Conservation (phyloP, 176 grass and related monocot genomes). For the Typha latifolia region DNA sequence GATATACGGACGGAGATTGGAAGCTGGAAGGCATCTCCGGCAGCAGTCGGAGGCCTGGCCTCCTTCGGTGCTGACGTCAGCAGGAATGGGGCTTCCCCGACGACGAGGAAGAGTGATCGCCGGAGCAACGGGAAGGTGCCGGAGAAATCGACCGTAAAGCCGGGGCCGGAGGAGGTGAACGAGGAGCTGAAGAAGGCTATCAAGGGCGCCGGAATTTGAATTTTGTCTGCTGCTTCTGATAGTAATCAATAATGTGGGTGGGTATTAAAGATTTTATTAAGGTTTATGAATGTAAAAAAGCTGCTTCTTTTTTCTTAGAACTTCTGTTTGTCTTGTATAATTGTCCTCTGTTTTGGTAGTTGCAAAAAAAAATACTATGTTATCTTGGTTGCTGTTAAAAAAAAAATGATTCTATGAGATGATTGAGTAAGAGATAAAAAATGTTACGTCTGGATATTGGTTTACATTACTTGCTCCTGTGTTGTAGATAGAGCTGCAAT, state of each 20-base stretch:
- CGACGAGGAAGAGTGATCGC: constrained; percentile 13
- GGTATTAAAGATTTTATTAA: not conserved
- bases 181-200: constrained; percentile 45
- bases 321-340: not conserved
- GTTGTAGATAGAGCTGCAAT: too few relatives aligned
- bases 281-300: not conserved
- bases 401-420: not conserved
- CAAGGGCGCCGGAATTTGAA: not conserved
- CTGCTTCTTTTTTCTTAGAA: not conserved
- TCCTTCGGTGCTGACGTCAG: not conserved
- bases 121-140: constrained; percentile 5
- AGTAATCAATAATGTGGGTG: not conserved
- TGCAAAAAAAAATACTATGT: not conserved
- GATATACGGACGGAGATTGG: constrained; percentile 50
- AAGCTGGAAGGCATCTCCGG: constrained; percentile 1
- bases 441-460: too few relatives aligned
- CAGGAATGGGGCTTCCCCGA: not conserved
- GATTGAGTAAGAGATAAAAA: too few relatives aligned
- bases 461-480: too few relatives aligned
- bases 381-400: not conserved
- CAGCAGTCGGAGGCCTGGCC: not conserved
- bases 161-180: constrained; percentile 12
- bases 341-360: not conserved
- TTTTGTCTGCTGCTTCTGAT: too few relatives aligned
- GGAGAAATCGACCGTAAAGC: not conserved